Evolutionary conservation across 345 rosid species (phyloP).

Genomic region (Turnera subulata): DNA sequence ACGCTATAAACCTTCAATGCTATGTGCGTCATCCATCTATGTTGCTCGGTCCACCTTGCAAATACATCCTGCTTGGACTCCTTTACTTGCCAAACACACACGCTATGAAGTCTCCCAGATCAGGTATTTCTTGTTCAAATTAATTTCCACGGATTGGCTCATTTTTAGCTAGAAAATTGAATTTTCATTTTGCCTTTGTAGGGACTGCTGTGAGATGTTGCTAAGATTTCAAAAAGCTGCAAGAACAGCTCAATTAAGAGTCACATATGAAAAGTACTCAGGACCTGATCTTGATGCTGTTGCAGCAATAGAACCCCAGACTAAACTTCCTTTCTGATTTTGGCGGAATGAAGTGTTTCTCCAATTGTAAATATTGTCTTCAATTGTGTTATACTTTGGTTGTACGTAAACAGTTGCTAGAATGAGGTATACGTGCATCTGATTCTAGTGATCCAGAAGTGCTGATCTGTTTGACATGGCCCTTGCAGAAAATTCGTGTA

Average conservation of each 20-base stretch:
- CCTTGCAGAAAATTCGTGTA: too few species aligned
- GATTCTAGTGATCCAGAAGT: too few species aligned
- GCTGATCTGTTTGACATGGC: too few species aligned
- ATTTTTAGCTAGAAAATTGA: not conserved
- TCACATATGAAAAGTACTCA: slow-evolving; percentile 71
- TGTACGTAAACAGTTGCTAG: too few species aligned
- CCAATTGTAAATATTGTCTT: too few species aligned
- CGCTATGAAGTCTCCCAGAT: slow-evolving; percentile 56
- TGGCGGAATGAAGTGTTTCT: too few species aligned
- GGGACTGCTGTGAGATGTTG: slow-evolving; percentile 85
- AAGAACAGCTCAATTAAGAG: slow-evolving; percentile 48
- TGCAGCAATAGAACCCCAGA: slow-evolving; percentile 62
- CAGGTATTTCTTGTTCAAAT: slow-evolving; percentile 35
- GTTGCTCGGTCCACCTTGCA: slow-evolving; percentile 73
- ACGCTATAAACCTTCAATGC: slow-evolving; percentile 68
- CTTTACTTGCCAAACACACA: slow-evolving; percentile 57
- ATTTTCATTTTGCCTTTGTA: slow-evolving; percentile 17
- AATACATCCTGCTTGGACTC: slow-evolving; percentile 69
- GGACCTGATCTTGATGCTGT: slow-evolving; percentile 41
- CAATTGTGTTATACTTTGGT: too few species aligned
- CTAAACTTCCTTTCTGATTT: slow-evolving; percentile 36
- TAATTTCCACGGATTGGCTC: not conserved
- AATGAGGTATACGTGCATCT: too few species aligned
- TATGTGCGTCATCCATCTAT: slow-evolving; percentile 87
- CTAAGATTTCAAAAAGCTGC: slow-evolving; percentile 70